These are phyloP conservation scores for Logfia minima DNA, from an alignment of 129 eudicot species.

Conservation along the genomic window DNA sequence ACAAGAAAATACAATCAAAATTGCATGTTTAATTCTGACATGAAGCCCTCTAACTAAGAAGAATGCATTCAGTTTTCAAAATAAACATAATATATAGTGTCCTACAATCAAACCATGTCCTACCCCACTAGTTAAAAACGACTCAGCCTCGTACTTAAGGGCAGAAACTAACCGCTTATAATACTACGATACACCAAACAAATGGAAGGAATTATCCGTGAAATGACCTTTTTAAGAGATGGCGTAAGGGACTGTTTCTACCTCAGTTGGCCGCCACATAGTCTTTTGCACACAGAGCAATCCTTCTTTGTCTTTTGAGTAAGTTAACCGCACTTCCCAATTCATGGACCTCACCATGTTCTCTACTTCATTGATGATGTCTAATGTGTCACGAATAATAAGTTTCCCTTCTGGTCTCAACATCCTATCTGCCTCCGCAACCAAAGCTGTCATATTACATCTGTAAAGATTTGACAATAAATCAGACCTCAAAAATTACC, in stretches of 20 bases:
- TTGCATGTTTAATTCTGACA: constrained; percentile 14
- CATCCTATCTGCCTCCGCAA: constrained; percentile 80
- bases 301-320: constrained; percentile 81
- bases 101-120: constrained; percentile 27
- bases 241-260: constrained; percentile 64
- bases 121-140: constrained; percentile 16
- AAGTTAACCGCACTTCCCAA: constrained; percentile 77
- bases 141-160: constrained; percentile 7
- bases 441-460: constrained; percentile 66
- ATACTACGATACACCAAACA: constrained; percentile 19
- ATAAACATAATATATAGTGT: constrained; percentile 29
- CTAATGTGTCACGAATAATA: constrained; percentile 69
- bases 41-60: constrained; percentile 31
- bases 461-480: constrained; percentile 28
- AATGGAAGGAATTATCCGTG: constrained; percentile 2
- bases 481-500: neutral
- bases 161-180: constrained; percentile 15
- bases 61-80: constrained; percentile 18
- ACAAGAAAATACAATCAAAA: constrained; percentile 31
- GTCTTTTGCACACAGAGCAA: constrained; percentile 72
- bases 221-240: constrained; percentile 28
- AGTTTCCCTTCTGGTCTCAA: constrained; percentile 92
- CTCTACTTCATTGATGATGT: constrained; percentile 62
- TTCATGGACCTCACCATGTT: constrained; percentile 61
- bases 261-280: constrained; percentile 78